Evolutionary conservation across 73 alveolate genomes (phyloP), one percentile per base, ranked within the genome.

Genomic region (Paramecium biaurelia): DNA sequence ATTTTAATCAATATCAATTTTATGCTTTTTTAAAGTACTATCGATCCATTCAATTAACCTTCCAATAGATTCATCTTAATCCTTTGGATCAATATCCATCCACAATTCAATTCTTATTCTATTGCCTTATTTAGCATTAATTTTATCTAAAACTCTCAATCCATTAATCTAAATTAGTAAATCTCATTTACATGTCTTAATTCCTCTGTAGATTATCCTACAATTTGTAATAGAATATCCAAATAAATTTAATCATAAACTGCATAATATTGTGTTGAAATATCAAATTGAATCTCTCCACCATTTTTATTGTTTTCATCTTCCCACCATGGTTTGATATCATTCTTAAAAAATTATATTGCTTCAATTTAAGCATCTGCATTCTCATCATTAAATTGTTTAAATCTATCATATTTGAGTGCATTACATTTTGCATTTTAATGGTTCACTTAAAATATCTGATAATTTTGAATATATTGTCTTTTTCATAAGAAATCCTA

Each of bases 41-140:
- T 63, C 82, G 2, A 63, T 28, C 23, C 37, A 63, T 10, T 63
- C 43, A 20, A 23, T 63, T 24, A 9, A 24, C 20, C 4, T 32
- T 26, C n/a, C 6, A 28, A 63, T 63, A 23, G 32, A 57, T 21
- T 57, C 76, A 57, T 63, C 23, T 9, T 63, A 28, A 72, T 79
- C 90, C 24, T n/a, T 23, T 79, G 90, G 90, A 38, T 79, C 45
- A 21, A 76, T 38, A 76, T 76, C 89, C 20, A 76, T 18, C 89
- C 89, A 79, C 10, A 79, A 42, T 45, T 79, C 90, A 79, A 79
- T 18, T 79, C 90, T 79, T 11, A 79, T 79, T 41, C 53, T 35
- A 79, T 18, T 34, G 1, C 57, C 86, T 26, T 32, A 8, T 32
- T 42, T 43, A 18, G 35, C 28, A 42, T 38, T 76, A 7, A 79